Percentiles rank a stretch among this genome's conserved stretches.
Conservation (phyloP, 768 basidiomycete species). For the Hypholoma fasciculare region DNA sequence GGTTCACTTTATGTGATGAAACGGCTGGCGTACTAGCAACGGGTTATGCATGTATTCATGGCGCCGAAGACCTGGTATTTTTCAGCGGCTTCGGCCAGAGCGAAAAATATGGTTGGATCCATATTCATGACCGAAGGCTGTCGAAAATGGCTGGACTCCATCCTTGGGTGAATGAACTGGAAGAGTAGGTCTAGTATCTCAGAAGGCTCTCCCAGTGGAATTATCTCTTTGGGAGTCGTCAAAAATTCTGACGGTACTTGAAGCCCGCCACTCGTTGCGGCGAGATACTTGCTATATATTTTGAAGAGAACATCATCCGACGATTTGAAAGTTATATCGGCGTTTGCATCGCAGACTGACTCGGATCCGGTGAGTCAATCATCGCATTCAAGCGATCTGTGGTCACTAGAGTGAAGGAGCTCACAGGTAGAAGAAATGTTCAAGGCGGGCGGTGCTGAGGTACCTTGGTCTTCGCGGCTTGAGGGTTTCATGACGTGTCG, state of each 20-base stretch:
- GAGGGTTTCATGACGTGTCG: too few species aligned
- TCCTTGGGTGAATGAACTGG: conserved; percentile 10
- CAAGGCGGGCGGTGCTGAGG: too few species aligned
- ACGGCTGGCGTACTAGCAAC: conserved; percentile 12
- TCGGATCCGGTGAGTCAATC: too few species aligned
- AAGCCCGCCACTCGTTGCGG: conserved; percentile 6
- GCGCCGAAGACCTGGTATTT: conserved; percentile 24
- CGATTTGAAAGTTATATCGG: conserved; percentile 13
- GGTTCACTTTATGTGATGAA: too few species aligned
- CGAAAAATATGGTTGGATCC: conserved; percentile 3
- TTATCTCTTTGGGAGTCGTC: not conserved
- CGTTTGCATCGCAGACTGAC: conserved; percentile 7
- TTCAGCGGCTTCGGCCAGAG: conserved; percentile 24
- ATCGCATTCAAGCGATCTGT: too few species aligned
- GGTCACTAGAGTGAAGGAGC: too few species aligned
- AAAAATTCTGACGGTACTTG: not conserved
- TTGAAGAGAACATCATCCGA: conserved; percentile 11
- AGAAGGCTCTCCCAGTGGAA: conserved; percentile 2
- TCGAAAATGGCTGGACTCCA: not conserved
- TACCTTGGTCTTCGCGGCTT: too few species aligned
- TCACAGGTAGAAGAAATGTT: too few species aligned
- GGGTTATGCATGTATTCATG: conserved; percentile 19
- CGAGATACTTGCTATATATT: conserved; percentile 3
- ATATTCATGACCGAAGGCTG: conserved; percentile 4
- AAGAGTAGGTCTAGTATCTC: conserved; percentile 13